Base-by-base conservation (phyloP, 1,284 basidiomycete species). In the Xerocomus minutiporus region DNA sequence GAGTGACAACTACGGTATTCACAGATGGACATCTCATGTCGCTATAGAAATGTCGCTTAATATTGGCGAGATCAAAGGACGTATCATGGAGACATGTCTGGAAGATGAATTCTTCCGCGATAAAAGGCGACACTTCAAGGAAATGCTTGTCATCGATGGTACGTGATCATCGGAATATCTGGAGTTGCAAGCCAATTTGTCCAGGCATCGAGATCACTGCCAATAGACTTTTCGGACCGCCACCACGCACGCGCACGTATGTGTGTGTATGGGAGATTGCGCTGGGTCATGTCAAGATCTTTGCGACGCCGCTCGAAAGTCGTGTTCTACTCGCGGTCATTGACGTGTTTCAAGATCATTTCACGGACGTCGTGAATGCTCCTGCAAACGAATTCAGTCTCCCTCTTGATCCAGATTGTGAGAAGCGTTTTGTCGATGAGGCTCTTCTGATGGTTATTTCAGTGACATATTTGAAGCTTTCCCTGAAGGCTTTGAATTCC, bases 211-310 rank as follows among this genome's bases (percentile, higher is more conserved):
- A 89, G 54, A 81, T 97, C 52, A 82, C 82, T 25, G 86, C 90
- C 1, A 84, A 95, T 65, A 82, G 93, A 34, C 72, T 97, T 12
- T 94, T 96, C 62, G 93, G 93, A 4, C 89, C 91, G 9, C 83
- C 84, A 53, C 93, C 93, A 2, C 78, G 80, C n/a, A 89, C 87
- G 0, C 73, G 87, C 1, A 87, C 92, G 0, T 97, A 97, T 64
- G 74, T 94, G 8, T 96, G 93, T 64, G 80, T 95, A 5, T 97
- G 93, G 94, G 91, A 94, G 61, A 79, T 93, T 42, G 71, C 73
- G 20, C 42, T 92, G 25, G 88, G 89, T 2, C 68, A 76, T 39
- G 63, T 92, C 41, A 83, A 82, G 57, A 78, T 77, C 0, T 68
- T 78, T 35, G 60, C 88, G 12, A 80, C 84, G 1, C 79, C 84